Conservation (phyloP, 225 moss, liverwort and hornwort genomes). For the Pleurozium schreberi region DNA sequence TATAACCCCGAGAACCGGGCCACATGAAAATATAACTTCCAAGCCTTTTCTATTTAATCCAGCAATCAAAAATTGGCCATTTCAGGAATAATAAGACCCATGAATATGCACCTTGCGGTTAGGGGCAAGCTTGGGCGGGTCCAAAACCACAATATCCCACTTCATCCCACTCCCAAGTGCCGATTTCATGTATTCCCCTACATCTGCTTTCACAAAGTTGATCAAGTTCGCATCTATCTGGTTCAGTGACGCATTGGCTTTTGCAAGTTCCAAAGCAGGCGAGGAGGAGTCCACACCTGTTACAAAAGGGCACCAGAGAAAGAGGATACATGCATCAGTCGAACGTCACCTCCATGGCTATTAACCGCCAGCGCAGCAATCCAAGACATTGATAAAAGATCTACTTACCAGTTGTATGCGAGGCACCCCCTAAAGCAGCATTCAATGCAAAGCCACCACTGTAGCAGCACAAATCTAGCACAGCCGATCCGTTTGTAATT, state of each 20-base stretch:
- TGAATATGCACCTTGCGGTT: constrained; percentile 50
- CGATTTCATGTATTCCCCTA: constrained; percentile 51
- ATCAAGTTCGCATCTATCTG: constrained; percentile 32
- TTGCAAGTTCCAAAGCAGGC: constrained; percentile 71
- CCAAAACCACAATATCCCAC: constrained; percentile 83
- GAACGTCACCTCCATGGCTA: neutral
- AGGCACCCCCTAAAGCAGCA: constrained; percentile 78
- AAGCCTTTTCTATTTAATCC: neutral
- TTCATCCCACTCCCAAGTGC: constrained; percentile 38
- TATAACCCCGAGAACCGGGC: neutral
- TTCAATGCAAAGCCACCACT: constrained; percentile 89
- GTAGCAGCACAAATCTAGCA: constrained; percentile 93
- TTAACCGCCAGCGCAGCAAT: neutral
- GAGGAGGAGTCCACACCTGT: constrained; percentile 76
- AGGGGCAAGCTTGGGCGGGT: constrained; percentile 91
- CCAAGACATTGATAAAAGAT: neutral
- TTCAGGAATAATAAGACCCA: neutral
- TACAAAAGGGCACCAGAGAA: neutral
- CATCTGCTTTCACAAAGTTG: constrained; percentile 69
- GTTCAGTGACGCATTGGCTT: constrained; percentile 54
- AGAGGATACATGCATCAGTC: neutral
- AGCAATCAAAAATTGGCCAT: neutral
- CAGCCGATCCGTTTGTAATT: constrained; percentile 32
- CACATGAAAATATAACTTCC: no score
- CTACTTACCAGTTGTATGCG: constrained; percentile 59